A percentile compares a stretch with the other conserved stretches of the same genome.
phyloP scores from a whole-genome alignment of 257 asterid species.

The Avicennia marina region DNA sequence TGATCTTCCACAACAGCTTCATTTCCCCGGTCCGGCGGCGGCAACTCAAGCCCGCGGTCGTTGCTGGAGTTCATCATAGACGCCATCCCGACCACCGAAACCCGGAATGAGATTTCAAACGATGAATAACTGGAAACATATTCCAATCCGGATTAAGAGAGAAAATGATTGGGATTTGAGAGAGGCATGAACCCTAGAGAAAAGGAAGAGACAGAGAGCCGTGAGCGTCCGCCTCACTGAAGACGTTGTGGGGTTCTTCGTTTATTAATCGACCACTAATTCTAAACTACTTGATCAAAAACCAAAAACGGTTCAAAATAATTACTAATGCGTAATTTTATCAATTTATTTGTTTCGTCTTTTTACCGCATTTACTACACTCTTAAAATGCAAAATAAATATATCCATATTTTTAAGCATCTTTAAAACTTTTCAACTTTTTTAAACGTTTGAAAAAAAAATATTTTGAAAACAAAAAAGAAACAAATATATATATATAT shows the following conservation, averaged over 20 bases:
- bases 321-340: background rate
- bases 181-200: conserved; percentile 25
- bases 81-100: conserved; percentile 19
- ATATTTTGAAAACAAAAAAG: too few relatives aligned
- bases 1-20: conserved; percentile 2
- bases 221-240: conserved; percentile 2
- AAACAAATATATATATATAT: too few relatives aligned
- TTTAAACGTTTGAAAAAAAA: too few relatives aligned
- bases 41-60: conserved; percentile 16
- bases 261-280: background rate
- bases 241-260: background rate
- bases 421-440: too few relatives aligned
- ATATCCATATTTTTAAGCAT: too few relatives aligned
- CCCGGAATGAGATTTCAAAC: background rate
- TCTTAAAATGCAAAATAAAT: too few relatives aligned
- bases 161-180: background rate
- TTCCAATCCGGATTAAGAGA: conserved; percentile 10
- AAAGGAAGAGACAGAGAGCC: conserved; percentile 4
- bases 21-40: conserved; percentile 10
- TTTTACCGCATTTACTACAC: too few relatives aligned
- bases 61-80: conserved; percentile 13
- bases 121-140: conserved; percentile 5
- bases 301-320: background rate
- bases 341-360: background rate
- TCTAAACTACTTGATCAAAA: background rate